Evolutionary conservation across 2,329 filamentous ascomycete genomes (phyloP), one percentile per base, ranked within the genome.

Genomic region (Escovopsis sp.): DNA sequence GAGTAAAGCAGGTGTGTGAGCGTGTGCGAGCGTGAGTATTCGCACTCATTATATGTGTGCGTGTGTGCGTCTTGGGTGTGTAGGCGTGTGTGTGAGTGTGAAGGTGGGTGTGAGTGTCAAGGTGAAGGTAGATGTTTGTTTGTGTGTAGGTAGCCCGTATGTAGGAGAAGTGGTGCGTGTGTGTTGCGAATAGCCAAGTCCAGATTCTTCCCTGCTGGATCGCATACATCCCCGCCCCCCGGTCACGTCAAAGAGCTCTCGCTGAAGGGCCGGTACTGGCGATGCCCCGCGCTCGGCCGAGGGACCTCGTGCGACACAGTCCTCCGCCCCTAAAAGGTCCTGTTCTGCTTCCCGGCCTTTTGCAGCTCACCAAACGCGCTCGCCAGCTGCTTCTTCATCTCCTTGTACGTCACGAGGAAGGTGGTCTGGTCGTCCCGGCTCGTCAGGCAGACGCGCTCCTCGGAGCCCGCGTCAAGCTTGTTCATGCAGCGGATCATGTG

Each of bases 391-490:
- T 75, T 73, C 57, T 73, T 92, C 41, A 98, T 58, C 56, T 96
- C 90, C 55, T 84, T 83, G 55, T 92, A 98, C 45, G 75, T 88
- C 40, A 94, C 77, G 37, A 94, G 70, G 50, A 96, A 81, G 43
- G 81, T 77, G 36, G 78, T 90, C 56, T 94, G 82, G 51, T 94
- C 84, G 56, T 98, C 88, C 37, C 88, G 73, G 55, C 82, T 94
- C 17, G 86, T 79, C 35, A 98, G 62, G 45, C 79, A 79, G 34
- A 98, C 72, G 55, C 76, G 81, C 56, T 98, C 90, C 18, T 92
- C 85, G 2, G 73, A 74, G 1, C 87, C 90, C 1, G 85, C 83
- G 57, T 98, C 90, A 35, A 98, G 65, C 54, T 94, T 94, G 61
- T 92, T 94, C 45, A 98, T 60, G 50, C 80, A 88, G 18, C 70